Evolutionary conservation across 371 early-diverging fungal genomes (phyloP), one percentile per base, ranked within the genome.

Genomic region (Apophysomyces sp.): DNA sequence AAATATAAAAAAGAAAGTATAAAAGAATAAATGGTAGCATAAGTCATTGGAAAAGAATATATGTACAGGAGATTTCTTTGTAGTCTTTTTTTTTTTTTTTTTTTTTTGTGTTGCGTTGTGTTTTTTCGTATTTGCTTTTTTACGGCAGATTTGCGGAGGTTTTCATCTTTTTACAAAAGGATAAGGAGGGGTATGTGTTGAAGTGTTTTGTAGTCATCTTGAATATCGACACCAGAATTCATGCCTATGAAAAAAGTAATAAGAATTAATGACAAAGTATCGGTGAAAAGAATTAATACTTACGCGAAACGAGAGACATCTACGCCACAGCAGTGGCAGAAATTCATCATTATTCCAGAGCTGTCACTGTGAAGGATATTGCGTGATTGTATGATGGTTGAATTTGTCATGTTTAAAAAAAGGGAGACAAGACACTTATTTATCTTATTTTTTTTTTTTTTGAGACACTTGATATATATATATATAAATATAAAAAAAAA

Each of bases 181-280:
- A 34, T 34, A 34, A 34, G n/a, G n/a, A n/a, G n/a, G n/a, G n/a
- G n/a, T n/a, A 34, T 1, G 34, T 34, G 11, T 34, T 34, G 34
- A 34, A 2, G 4, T 34, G 34, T 34, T 11, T 34, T 34, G 4
- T 21, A 21, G 9, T 44, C 21, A 44, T 44, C 49, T 44, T n/a
- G 49, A 44, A 4, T 44, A 44, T 44, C 49, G 49, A 44, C 49
- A 44, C 49, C 49, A 44, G 21, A 44, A 44, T 44, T 44, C 49
- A 44, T 44, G 49, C 24, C 49, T 44, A 21, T 44, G 21, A 9
- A 21, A 21, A 9, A 16, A 8, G 49, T 21, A 7, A 41, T 41
- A 0, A n/a, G n/a, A 4, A 34, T 34, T 8, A 13, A 34, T 34
- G 34, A 34, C 11, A 11, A 11, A 11, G 34, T 2, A 11, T 1